Conservation (phyloP, 108 stramenopile genomes). For the Nitzschia inconspicua region DNA sequence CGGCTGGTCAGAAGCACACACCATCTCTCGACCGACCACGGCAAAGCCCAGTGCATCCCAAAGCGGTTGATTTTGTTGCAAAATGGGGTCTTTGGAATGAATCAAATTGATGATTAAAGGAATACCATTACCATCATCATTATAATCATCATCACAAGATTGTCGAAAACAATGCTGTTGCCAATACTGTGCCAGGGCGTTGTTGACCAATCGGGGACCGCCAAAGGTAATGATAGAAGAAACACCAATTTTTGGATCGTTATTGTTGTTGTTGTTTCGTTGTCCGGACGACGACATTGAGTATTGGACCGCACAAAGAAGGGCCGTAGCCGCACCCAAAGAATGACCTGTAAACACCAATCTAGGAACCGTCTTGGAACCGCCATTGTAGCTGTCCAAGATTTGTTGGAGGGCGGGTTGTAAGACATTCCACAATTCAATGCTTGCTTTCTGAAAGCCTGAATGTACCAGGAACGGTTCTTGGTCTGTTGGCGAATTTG, state of each 20-base stretch:
- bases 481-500: background rate
- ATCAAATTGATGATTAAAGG: constrained; percentile 40
- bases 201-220: constrained; percentile 50
- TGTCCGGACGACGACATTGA: constrained; percentile 3
- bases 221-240: constrained; percentile 56
- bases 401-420: constrained; percentile 28
- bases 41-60: constrained; percentile 61
- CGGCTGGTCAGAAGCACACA: constrained; percentile 45
- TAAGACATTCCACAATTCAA: constrained; percentile 49
- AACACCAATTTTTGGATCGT: background rate
- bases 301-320: constrained; percentile 49
- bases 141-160: background rate
- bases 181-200: constrained; percentile 30
- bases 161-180: constrained; percentile 31
- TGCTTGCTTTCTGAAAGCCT: constrained; percentile 50
- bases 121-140: background rate
- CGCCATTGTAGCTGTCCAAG: constrained; percentile 8
- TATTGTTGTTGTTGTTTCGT: background rate
- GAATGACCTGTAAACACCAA: constrained; percentile 70
- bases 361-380: constrained; percentile 27
- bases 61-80: constrained; percentile 51
- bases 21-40: constrained; percentile 42
- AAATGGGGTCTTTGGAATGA: constrained; percentile 52
- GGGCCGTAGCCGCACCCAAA: constrained; percentile 58
- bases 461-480: constrained; percentile 35